These are phyloP conservation scores for Nakazawaea laoshanensis DNA, from an alignment of 805 yeast species.

Conservation along the genomic window DNA sequence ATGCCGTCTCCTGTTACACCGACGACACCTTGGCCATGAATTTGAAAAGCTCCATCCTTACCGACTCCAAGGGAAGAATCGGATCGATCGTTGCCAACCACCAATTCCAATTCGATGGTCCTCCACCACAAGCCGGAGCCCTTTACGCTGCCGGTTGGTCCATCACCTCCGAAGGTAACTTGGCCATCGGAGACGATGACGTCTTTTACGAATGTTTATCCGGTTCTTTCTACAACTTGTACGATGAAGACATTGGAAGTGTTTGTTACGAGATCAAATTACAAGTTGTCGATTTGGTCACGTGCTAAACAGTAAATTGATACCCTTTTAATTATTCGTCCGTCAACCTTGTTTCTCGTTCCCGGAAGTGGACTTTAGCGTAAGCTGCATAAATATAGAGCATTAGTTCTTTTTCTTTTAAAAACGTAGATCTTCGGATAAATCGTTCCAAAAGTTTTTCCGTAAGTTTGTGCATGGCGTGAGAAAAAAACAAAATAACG, in stretches of 20 bases:
- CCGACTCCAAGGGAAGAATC: conserved; percentile 55
- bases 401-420: no score
- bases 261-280: conserved; percentile 61
- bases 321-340: no score
- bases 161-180: conserved; percentile 42
- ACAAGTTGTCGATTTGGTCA: conserved; percentile 47
- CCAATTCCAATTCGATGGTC: conserved; percentile 76
- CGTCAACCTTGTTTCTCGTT: no score
- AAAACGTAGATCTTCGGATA: no score
- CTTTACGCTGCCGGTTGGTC: conserved; percentile 61
- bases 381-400: no score
- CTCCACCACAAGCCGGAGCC: conserved; percentile 77
- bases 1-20: conserved; percentile 22
- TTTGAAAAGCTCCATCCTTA: conserved; percentile 40
- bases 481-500: no score
- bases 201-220: conserved; percentile 69
- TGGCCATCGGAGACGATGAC: conserved; percentile 54
- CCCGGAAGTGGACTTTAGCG: no score
- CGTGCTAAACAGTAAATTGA: conserved; percentile 41
- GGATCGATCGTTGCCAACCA: conserved; percentile 78
- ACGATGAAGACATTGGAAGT: conserved; percentile 51
- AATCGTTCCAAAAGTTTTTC: no score
- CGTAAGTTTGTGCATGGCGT: no score
- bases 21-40: conserved; percentile 46
- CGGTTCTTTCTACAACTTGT: conserved; percentile 73